These are phyloP conservation scores for Phytophthora sojae DNA, from an alignment of 352 stramenopile species.

Conservation along the genomic window DNA sequence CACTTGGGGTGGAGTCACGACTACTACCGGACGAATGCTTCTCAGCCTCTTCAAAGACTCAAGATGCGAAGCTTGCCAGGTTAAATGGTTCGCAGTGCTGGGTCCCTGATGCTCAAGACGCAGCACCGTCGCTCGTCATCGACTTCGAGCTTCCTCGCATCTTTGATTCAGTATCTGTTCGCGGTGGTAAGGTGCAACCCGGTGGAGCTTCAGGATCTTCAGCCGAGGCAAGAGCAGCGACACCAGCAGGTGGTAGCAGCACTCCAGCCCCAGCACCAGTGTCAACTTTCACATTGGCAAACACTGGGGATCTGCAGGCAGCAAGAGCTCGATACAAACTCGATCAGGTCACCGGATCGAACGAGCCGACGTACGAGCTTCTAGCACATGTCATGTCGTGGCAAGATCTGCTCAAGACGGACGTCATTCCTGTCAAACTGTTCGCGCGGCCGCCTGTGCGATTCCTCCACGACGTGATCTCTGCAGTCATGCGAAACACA, in stretches of 20 bases:
- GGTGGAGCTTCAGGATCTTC: conserved; percentile 6
- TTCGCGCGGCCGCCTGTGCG: conserved; percentile 80
- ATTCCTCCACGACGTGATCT: conserved; percentile 86
- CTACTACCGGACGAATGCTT: conserved; percentile 67
- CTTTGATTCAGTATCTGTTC: conserved; percentile 68
- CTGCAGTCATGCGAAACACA: conserved; percentile 73
- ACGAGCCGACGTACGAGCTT: conserved; percentile 73
- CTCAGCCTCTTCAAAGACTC: conserved; percentile 57
- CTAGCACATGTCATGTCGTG: conserved; percentile 80
- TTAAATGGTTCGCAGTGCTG: conserved; percentile 71
- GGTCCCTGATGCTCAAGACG: conserved; percentile 62
- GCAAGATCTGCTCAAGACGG: conserved; percentile 78
- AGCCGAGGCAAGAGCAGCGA: conserved; percentile 8
- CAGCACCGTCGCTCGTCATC: conserved; percentile 62
- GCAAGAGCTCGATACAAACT: conserved; percentile 51
- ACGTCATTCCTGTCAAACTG: conserved; percentile 68
- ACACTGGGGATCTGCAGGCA: conserved; percentile 39
- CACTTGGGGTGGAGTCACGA: conserved; percentile 70
- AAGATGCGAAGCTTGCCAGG: conserved; percentile 65
- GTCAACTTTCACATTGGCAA: conserved; percentile 61
- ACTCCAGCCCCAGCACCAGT: background rate
- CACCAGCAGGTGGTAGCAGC: conserved; percentile 1
- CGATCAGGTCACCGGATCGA: conserved; percentile 56
- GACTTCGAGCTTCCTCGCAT: conserved; percentile 78
- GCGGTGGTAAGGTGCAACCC: conserved; percentile 54